Evolutionary conservation across 768 basidiomycete species (phyloP).

Genomic region (Arthromyces matolae): DNA sequence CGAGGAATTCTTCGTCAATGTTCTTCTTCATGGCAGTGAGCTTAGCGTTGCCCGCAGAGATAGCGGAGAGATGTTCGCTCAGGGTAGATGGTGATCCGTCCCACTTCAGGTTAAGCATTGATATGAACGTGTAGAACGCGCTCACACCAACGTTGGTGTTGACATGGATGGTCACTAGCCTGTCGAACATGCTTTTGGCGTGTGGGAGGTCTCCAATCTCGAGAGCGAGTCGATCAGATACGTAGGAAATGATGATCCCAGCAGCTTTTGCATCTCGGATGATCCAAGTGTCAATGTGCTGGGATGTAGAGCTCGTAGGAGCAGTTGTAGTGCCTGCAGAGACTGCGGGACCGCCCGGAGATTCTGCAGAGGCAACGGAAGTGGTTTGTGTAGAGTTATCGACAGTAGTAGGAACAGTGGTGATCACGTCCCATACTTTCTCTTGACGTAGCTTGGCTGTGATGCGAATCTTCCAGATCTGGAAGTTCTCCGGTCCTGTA

Average conservation of each 20-base stretch:
- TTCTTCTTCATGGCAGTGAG: neutral
- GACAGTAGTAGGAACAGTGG: neutral
- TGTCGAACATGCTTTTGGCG: neutral
- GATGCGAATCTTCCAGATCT: neutral
- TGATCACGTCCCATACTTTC: neutral
- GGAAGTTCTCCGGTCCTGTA: neutral
- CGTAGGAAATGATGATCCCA: too few species aligned
- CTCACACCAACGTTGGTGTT: neutral
- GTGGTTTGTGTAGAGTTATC: neutral
- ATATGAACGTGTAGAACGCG: too few species aligned
- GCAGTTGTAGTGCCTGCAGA: neutral
- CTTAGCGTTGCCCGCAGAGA: neutral
- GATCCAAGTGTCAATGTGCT: neutral
- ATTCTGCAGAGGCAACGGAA: neutral
- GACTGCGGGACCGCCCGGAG: too few species aligned
- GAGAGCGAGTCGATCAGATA: neutral
- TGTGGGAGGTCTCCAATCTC: too few species aligned
- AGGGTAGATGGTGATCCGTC: neutral
- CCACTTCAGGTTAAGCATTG: neutral
- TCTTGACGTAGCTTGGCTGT: neutral
- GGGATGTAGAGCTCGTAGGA: neutral
- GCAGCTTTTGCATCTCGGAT: neutral
- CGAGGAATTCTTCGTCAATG: neutral
- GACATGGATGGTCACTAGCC: neutral
- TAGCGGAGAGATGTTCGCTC: neutral